A percentile compares a stretch with the other conserved stretches of the same genome.
Evolutionary conservation across 2,329 filamentous ascomycete genomes (phyloP).

Genomic region (Botryosphaeria dothidea): DNA sequence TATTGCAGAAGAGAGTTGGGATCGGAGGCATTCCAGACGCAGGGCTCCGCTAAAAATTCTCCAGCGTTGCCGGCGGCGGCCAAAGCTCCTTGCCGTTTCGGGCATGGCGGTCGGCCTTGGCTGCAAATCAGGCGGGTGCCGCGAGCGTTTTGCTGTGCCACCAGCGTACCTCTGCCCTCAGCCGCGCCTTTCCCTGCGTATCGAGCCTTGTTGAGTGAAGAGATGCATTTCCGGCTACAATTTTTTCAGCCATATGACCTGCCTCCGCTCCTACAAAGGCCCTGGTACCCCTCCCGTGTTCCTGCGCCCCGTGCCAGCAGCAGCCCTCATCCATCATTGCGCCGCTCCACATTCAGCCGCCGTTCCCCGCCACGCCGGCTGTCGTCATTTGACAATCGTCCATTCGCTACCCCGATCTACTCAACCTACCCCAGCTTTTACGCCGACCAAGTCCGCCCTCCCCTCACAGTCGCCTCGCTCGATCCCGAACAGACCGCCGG

Average conservation of each 20-base stretch:
- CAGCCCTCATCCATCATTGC: neutral
- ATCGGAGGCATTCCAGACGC: neutral
- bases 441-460: neutral
- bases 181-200: neutral
- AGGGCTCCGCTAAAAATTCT: constrained; percentile 12
- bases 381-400: constrained; percentile 11
- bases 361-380: neutral
- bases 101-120: constrained; percentile 9
- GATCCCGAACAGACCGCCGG: neutral
- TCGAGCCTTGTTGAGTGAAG: neutral
- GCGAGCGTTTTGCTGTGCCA: neutral
- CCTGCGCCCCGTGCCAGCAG: neutral
- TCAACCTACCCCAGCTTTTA: constrained; percentile 6
- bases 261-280: neutral
- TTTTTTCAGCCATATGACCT: neutral
- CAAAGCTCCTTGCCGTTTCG: constrained; percentile 9
- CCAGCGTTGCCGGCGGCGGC: constrained; percentile 1
- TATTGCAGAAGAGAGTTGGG: neutral
- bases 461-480: neutral
- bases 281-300: neutral
- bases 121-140: constrained; percentile 11
- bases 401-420: neutral
- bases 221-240: neutral
- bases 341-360: neutral
- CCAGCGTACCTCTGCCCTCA: neutral